Conservation (phyloP, 805 yeast genomes). For the Saccharomyces paradoxus region DNA sequence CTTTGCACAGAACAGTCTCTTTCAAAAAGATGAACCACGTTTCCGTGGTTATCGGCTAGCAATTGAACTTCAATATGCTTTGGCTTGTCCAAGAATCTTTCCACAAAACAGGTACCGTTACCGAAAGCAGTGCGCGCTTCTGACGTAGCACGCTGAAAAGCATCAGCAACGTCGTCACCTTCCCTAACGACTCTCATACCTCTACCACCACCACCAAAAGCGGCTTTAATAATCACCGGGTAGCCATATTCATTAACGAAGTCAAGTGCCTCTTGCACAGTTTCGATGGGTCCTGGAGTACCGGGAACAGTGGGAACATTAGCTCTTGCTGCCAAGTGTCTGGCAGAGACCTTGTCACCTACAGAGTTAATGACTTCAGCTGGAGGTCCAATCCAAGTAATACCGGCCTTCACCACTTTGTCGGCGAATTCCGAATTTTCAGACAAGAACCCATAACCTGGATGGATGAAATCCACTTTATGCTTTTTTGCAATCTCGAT, state of each 20-base stretch:
- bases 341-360: constrained; percentile 94
- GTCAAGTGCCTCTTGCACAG: constrained; percentile 64
- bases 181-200: constrained; percentile 99
- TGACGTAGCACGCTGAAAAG: constrained; percentile 85
- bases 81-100: constrained; percentile 89
- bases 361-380: constrained; percentile 82
- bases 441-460: constrained; percentile 85
- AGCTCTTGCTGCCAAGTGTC: constrained; percentile 73
- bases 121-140: constrained; percentile 97
- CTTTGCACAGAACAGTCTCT: constrained; percentile 99
- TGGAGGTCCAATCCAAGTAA: constrained; percentile 94
- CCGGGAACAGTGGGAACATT: constrained; percentile 95
- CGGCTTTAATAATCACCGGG: constrained; percentile 97
- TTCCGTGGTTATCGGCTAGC: constrained; percentile 88
- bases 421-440: constrained; percentile 91
- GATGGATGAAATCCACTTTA: constrained; percentile 79
- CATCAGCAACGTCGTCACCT: constrained; percentile 87
- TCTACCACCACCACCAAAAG: constrained; percentile 99
- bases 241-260: constrained; percentile 81
- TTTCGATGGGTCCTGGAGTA: constrained; percentile 91
- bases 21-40: constrained; percentile 90
- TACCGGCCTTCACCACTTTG: constrained; percentile 83
- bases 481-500: constrained; percentile 74
- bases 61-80: constrained; percentile 97
- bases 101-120: constrained; percentile 96